Evolutionary conservation across 768 basidiomycete genomes (phyloP), one percentile per base, ranked within the genome.

Genomic region (Tricholoma matsutake): DNA sequence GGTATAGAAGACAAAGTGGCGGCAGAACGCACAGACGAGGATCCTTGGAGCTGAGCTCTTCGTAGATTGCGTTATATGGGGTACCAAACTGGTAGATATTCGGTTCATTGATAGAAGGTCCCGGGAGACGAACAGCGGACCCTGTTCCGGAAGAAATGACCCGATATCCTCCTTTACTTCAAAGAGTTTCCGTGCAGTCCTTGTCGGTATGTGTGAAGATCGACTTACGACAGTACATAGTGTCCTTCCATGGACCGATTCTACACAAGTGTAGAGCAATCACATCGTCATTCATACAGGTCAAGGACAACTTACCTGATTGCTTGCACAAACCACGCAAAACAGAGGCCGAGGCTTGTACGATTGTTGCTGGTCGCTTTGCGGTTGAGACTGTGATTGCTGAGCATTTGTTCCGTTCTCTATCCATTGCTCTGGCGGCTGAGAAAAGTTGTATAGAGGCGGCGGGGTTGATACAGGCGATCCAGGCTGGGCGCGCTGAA

Each of bases 211-310:
- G n/a, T 53, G 51, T n/a, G 8, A 31, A 32, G 18, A 28, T 2
- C 32, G 51, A 83, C 94, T 78, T 65, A 97, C 94, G 88, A 77
- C 56, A 98, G 75, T 13, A 96, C 93, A 69, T 86, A 83, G 69
- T 99, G 97, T 0, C 94, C 97, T 76, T 98, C 97, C 97, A 99
- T 99, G 1, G 95, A 96, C 53, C 96, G 88, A 71, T 97, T 97
- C 95, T 97, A 66, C 4, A 60, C 59, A 52, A 67, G 65, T 39
- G 69, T 64, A 61, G 64, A 56, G 59, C 61, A 53, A n/a, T 54
- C 54, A 45, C 31, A 58, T 22, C 31, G 9, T 43, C 22, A 25
- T 47, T 43, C 22, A 25, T 47, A 25, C 29, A 55, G n/a, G 53
- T 51, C 54, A 63, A 43, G 61, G 59, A 47, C 41, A 28, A 76